Percentiles rank a stretch among this genome's conserved stretches.
phyloP scores from a whole-genome alignment of 75 land plant species.

The Pinus taeda region DNA sequence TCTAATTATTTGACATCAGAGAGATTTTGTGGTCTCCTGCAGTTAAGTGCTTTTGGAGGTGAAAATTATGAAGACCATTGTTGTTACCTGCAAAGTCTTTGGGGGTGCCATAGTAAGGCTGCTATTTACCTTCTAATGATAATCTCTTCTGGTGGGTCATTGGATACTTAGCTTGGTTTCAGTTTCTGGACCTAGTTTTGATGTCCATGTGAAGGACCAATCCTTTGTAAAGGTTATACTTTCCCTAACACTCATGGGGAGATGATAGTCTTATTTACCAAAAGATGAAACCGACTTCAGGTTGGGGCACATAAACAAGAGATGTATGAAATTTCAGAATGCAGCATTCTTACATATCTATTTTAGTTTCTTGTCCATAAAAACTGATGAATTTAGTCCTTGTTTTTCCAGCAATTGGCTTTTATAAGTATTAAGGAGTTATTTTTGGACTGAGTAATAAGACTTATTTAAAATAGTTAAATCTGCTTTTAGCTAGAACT shows the following conservation, averaged over 20 bases:
- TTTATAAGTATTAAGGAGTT: too few relatives aligned
- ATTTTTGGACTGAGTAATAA: not conserved
- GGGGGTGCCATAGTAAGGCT: not conserved
- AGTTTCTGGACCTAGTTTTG: not conserved
- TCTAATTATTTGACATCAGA: too few relatives aligned
- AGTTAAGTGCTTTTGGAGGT: too few relatives aligned
- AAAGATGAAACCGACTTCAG: not conserved
- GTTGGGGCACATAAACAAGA: not conserved
- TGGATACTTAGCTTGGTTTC: not conserved
- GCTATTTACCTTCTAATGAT: not conserved
- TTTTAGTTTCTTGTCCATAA: not conserved
- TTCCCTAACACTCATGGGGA: too few relatives aligned
- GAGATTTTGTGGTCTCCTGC: too few relatives aligned
- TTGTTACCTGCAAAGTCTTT: too few relatives aligned
- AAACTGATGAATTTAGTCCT: not conserved
- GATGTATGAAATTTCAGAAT: not conserved
- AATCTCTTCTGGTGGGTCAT: not conserved
- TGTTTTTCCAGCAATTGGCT: too few relatives aligned
- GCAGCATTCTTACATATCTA: not conserved
- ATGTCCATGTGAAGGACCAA: not conserved
- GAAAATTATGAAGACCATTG: too few relatives aligned
- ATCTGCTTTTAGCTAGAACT: not conserved
- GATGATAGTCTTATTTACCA: not conserved
- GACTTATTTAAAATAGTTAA: not conserved
- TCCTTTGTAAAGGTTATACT: not conserved